A percentile compares a stretch with the other conserved stretches of the same genome.
Conservation (phyloP, 2,329 filamentous ascomycete genomes). For the Blastomyces silverae region DNA sequence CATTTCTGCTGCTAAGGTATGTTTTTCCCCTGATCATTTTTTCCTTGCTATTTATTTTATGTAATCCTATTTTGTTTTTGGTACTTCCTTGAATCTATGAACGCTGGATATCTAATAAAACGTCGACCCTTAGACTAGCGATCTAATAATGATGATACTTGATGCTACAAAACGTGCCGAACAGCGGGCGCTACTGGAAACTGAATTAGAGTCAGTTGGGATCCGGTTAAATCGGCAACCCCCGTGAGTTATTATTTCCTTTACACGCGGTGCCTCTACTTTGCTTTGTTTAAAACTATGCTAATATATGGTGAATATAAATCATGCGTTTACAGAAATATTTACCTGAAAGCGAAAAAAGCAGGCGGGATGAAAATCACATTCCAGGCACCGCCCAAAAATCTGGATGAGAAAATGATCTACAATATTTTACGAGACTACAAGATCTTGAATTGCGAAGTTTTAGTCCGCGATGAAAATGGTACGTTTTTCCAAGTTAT, state of each 20-base stretch:
- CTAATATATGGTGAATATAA: neutral
- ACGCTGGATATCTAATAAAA: neutral
- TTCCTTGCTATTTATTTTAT: neutral
- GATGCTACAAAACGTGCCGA: constrained; percentile 96
- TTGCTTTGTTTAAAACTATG: neutral
- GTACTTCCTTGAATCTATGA: neutral
- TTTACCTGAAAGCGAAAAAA: constrained; percentile 93
- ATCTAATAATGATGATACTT: constrained; percentile 91
- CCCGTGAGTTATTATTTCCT: constrained; percentile 53
- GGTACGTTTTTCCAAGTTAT: constrained; percentile 36
- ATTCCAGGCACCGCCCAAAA: constrained; percentile 81
- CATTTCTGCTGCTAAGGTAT: constrained; percentile 83
- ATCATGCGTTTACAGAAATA: constrained; percentile 57
- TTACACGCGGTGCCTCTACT: neutral
- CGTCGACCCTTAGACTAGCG: constrained; percentile 59
- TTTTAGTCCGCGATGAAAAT: constrained; percentile 88
- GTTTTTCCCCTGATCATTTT: constrained; percentile 2
- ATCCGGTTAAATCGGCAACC: constrained; percentile 88
- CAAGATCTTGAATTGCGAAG: constrained; percentile 97
- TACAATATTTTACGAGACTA: constrained; percentile 97
- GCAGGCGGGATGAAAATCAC: constrained; percentile 98
- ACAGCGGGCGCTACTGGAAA: constrained; percentile 81
- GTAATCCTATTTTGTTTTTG: neutral
- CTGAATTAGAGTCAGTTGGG: constrained; percentile 88
- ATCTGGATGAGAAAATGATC: constrained; percentile 94